These are phyloP conservation scores for Yamadazyma olivae DNA, from an alignment of 805 yeast species.

Conservation along the genomic window DNA sequence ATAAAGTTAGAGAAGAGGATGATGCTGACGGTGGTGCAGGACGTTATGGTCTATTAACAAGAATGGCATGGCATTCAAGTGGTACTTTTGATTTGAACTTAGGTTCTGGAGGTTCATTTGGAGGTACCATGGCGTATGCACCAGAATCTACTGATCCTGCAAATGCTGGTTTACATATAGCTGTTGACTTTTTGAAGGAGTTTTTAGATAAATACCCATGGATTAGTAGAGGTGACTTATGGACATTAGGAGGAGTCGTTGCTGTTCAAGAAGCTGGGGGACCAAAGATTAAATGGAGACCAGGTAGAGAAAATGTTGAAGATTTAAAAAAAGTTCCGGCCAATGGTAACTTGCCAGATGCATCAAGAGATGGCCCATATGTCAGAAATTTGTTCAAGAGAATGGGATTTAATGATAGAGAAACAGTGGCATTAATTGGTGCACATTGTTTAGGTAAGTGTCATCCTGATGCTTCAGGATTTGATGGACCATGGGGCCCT, in stretches of 20 bases:
- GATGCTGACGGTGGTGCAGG: constrained; percentile 38
- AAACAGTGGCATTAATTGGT: constrained; percentile 40
- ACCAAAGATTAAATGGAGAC: constrained; percentile 76
- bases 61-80: constrained; percentile 40
- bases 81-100: constrained; percentile 27
- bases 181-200: constrained; percentile 53
- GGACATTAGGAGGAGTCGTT: constrained; percentile 74
- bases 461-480: constrained; percentile 36
- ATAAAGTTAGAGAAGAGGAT: constrained; percentile 46
- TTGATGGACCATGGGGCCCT: constrained; percentile 45
- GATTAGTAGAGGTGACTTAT: constrained; percentile 77
- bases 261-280: constrained; percentile 81
- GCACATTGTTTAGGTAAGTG: constrained; percentile 43
- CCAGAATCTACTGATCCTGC: constrained; percentile 37
- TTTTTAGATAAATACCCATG: constrained; percentile 59
- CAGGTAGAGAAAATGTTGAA: constrained; percentile 67
- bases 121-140: constrained; percentile 34
- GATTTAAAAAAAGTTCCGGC: constrained; percentile 53
- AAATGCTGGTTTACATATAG: constrained; percentile 63
- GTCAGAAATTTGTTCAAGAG: constrained; percentile 61
- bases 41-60: constrained; percentile 31
- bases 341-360: constrained; percentile 74
- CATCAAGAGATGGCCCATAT: constrained; percentile 60
- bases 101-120: constrained; percentile 34
- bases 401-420: constrained; percentile 43